Conservation (phyloP, 2,329 filamentous ascomycete species). For the Talaromyces albobiverticillius region DNA sequence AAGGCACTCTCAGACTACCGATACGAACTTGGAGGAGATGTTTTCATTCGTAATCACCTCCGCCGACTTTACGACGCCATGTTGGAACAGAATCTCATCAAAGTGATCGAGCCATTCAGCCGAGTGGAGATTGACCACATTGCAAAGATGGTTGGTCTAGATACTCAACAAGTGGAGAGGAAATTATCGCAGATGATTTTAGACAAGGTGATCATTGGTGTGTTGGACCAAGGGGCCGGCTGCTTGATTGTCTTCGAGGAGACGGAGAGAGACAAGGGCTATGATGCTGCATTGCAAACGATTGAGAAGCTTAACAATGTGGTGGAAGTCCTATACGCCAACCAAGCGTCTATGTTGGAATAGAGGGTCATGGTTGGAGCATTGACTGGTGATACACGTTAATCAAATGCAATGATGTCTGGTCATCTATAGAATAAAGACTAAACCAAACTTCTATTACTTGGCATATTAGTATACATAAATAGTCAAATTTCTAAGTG, state of each 20-base stretch:
- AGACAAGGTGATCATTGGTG: slow-evolving; percentile 97
- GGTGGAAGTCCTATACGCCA: slow-evolving; percentile 95
- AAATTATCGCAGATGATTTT: slow-evolving; percentile 99
- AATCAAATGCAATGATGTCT: neutral
- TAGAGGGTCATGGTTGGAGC: slow-evolving; percentile 45
- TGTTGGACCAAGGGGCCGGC: slow-evolving; percentile 94
- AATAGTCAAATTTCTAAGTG: neutral
- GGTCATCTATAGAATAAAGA: neutral
- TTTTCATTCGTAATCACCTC: slow-evolving; percentile 96
- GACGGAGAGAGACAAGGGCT: slow-evolving; percentile 86
- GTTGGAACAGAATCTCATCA: slow-evolving; percentile 98
- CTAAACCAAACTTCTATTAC: neutral
- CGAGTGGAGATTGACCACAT: slow-evolving; percentile 96
- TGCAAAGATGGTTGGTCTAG: slow-evolving; percentile 94
- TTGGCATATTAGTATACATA: neutral
- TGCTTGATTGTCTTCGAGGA: slow-evolving; percentile 98
- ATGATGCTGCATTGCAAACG: slow-evolving; percentile 89
- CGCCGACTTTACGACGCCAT: slow-evolving; percentile 95
- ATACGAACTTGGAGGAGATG: slow-evolving; percentile 88
- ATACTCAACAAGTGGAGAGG: slow-evolving; percentile 93
- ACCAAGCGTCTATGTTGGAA: slow-evolving; percentile 93
- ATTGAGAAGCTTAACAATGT: slow-evolving; percentile 97
- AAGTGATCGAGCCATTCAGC: slow-evolving; percentile 98
- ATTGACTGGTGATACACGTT: neutral
- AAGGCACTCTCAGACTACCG: slow-evolving; percentile 84